Evolutionary conservation across 2,329 filamentous ascomycete genomes (phyloP).

Genomic region (Sporothrix inflata): DNA sequence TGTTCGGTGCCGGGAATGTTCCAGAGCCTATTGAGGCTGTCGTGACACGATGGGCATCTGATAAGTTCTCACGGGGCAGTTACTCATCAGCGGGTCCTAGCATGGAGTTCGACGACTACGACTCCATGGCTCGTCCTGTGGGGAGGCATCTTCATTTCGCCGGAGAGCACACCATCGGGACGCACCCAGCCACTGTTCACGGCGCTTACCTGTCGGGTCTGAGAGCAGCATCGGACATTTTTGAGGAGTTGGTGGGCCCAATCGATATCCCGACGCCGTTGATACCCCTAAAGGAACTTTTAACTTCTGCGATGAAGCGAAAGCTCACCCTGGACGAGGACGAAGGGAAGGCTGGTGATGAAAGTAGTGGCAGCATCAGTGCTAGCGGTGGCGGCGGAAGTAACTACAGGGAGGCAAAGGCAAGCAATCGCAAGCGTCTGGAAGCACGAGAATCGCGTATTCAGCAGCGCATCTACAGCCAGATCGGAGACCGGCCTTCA

Average conservation of each 20-base stretch:
- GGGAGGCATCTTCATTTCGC: slow-evolving; percentile 87
- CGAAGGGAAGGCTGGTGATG: background rate
- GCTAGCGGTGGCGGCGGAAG: slow-evolving; percentile 42
- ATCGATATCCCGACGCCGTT: slow-evolving; percentile 77
- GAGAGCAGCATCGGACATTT: slow-evolving; percentile 82
- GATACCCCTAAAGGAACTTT: slow-evolving; percentile 64
- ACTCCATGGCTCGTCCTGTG: slow-evolving; percentile 81
- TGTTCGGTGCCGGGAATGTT: slow-evolving; percentile 69
- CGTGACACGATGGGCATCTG: slow-evolving; percentile 88
- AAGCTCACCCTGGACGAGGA: slow-evolving; percentile 44
- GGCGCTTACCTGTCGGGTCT: slow-evolving; percentile 94
- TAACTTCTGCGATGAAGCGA: slow-evolving; percentile 53
- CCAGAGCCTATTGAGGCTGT: slow-evolving; percentile 83
- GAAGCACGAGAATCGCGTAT: slow-evolving; percentile 61
- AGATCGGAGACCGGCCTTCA: slow-evolving; percentile 74
- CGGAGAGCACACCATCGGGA: slow-evolving; percentile 93
- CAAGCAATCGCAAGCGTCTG: slow-evolving; percentile 51
- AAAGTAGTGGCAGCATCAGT: slow-evolving; percentile 35
- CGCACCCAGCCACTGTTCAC: slow-evolving; percentile 94
- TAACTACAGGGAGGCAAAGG: slow-evolving; percentile 37
- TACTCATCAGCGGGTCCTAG: slow-evolving; percentile 91
- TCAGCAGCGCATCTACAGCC: slow-evolving; percentile 54
- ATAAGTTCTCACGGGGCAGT: slow-evolving; percentile 88
- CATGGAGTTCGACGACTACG: slow-evolving; percentile 86
- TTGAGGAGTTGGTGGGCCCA: slow-evolving; percentile 78